Evolutionary conservation across 306 rosid species (phyloP), one percentile per base, ranked within the genome.

Genomic region (Ziziphus jujuba): DNA sequence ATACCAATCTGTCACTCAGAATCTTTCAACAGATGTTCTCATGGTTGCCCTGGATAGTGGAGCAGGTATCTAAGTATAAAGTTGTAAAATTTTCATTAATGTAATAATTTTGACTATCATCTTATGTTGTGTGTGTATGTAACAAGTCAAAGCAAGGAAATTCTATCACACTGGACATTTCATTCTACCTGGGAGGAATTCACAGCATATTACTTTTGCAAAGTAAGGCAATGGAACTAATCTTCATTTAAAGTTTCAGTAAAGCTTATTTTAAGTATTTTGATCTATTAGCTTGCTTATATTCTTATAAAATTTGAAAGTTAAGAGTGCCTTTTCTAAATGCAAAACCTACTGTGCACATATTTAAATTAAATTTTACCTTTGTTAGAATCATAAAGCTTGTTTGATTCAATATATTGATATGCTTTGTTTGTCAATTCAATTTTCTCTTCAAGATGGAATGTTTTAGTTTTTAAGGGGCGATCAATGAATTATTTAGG

Each of bases 1-100:
- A 86, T 77, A 87, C 86, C 47, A 60, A 76, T 71, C 50, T 87
- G 66, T 87, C 91, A 52, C 53, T 66, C 69, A 74, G 57, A 73
- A 83, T 90, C 60, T 84, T 84, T 74, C 80, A 79, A 81, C 88
- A 87, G 82, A 93, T 88, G 93, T 72, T 70, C 58, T 72, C 95
- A 63, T 90, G 97, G 96, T 85, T 93, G 62, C 93, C 97, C 63
- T 81, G 90, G 96, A 79, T 88, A 80, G 80, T 68, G 50, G 82
- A 86, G 67, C 89, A 87, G 97, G 98, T 93, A 83, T 67, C 56
- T 51, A 43, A 65, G 76, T 68, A 77, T 81, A 71, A 9, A 22
- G 25, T 67, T 72, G 71, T 73, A 65, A 64, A 65, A 31, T 38
- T 66, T 62, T 70, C 44, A 60, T 28, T 59, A 24, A 45, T 33